These are phyloP conservation scores for Spathaspora passalidarum DNA, from an alignment of 805 yeast species.

Conservation along the genomic window DNA sequence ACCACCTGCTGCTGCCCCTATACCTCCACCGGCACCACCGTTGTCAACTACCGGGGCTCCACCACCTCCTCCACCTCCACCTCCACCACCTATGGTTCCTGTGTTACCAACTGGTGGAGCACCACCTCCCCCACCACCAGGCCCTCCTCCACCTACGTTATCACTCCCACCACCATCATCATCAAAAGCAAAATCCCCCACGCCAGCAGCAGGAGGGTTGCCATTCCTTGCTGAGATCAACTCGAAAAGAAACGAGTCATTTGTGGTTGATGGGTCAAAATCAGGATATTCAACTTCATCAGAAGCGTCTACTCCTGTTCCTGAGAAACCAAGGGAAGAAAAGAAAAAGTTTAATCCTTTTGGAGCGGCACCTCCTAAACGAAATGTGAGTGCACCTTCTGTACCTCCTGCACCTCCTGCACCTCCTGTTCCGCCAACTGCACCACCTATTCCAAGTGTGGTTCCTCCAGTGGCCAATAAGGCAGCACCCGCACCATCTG, in stretches of 20 bases:
- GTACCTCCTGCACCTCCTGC: slow-evolving; percentile 12
- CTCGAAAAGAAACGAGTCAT: slow-evolving; percentile 49
- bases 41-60: slow-evolving; percentile 14
- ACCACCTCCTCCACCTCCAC: slow-evolving; percentile 10
- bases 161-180: slow-evolving; percentile 7
- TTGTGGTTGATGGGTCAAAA: slow-evolving; percentile 39
- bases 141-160: slow-evolving; percentile 10
- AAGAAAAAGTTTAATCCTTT: slow-evolving; percentile 10
- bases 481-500: slow-evolving; percentile 19
- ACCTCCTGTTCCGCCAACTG: slow-evolving; percentile 8
- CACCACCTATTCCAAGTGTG: slow-evolving; percentile 6
- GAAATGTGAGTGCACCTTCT: slow-evolving; percentile 7
- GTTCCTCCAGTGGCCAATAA: slow-evolving; percentile 2
- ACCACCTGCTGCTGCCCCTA: slow-evolving; percentile 15
- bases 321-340: not conserved
- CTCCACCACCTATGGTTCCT: slow-evolving; percentile 13
- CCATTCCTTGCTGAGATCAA: slow-evolving; percentile 62
- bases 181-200: slow-evolving; percentile 8
- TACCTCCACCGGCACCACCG: slow-evolving; percentile 11
- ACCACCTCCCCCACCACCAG: slow-evolving; percentile 13
- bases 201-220: slow-evolving; percentile 32
- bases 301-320: slow-evolving; percentile 14
- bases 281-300: slow-evolving; percentile 13
- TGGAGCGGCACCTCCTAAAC: not conserved
- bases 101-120: slow-evolving; percentile 2